Conservation (phyloP, 495 filamentous ascomycete species). For the Staphylotrichum longicolle region DNA sequence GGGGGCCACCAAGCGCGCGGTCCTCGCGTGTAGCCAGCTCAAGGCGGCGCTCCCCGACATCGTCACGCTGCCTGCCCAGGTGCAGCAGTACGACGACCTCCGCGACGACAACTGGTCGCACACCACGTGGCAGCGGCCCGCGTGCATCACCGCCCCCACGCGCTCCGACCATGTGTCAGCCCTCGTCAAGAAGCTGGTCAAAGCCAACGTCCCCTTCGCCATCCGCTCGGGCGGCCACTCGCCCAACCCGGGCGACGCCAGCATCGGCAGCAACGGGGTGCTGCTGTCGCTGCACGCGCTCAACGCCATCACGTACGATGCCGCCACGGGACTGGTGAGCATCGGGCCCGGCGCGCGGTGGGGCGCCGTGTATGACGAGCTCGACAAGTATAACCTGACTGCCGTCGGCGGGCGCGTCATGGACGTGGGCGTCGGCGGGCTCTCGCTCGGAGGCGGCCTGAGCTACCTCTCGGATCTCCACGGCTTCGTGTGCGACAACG, state of each 20-base stretch:
- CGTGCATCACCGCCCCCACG: too few relatives aligned
- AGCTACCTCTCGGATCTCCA: neutral
- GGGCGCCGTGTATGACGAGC: neutral
- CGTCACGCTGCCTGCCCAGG: too few relatives aligned
- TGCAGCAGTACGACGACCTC: too few relatives aligned
- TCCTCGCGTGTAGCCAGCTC: too few relatives aligned
- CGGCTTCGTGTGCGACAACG: neutral
- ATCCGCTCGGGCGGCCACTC: conserved; percentile 1
- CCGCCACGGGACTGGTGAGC: neutral
- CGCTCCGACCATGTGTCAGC: too few relatives aligned
- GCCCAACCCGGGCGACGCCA: neutral
- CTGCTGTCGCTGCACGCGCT: neutral
- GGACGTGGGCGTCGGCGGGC: neutral
- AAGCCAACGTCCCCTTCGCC: neutral
- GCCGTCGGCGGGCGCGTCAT: neutral
- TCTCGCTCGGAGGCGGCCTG: neutral
- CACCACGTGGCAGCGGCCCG: too few relatives aligned
- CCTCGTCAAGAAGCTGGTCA: too few relatives aligned
- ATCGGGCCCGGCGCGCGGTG: neutral
- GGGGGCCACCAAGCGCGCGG: too few relatives aligned
- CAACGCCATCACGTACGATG: neutral
- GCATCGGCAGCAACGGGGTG: neutral
- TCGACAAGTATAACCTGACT: neutral
- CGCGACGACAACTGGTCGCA: too few relatives aligned
- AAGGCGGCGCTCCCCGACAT: too few relatives aligned